Conservation (phyloP, 2,329 filamentous ascomycete species). For the Lachnellula suecica region DNA sequence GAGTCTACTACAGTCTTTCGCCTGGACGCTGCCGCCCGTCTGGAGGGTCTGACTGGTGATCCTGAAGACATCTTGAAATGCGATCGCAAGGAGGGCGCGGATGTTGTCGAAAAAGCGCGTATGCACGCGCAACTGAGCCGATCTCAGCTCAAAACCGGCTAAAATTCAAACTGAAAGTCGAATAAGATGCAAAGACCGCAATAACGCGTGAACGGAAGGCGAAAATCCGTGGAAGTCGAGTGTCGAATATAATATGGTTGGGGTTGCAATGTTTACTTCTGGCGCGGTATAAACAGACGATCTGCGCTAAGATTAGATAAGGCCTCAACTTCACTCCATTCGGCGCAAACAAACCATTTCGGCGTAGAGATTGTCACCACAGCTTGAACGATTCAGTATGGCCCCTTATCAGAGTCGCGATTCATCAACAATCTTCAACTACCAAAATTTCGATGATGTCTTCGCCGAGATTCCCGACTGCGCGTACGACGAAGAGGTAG, state of each 20-base stretch:
- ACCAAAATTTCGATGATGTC: conserved; percentile 65
- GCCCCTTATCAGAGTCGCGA: neutral
- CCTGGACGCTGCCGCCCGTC: conserved; percentile 57
- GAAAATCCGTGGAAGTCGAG: conserved; percentile 4
- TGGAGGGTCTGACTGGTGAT: conserved; percentile 53
- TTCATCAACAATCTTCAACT: conserved; percentile 54
- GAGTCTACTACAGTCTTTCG: conserved; percentile 76
- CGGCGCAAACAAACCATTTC: neutral
- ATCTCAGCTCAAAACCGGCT: neutral
- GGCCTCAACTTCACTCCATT: conserved; percentile 8
- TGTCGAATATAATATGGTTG: conserved; percentile 10
- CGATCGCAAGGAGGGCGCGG: neutral
- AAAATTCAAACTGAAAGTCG: neutral
- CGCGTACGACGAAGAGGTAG: conserved; percentile 59
- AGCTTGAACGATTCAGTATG: neutral
- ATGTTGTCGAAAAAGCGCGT: conserved; percentile 7
- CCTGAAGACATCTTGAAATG: conserved; percentile 24
- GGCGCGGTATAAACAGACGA: conserved; percentile 2
- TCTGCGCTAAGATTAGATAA: conserved; percentile 24
- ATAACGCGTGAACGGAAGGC: conserved; percentile 16
- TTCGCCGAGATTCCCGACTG: conserved; percentile 62
- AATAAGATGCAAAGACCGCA: neutral
- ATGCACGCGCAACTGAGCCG: neutral
- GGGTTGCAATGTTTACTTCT: neutral
- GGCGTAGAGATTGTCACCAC: neutral